Evolutionary conservation across 1,139 yeast species (phyloP).

Genomic region (Pichia sp.): DNA sequence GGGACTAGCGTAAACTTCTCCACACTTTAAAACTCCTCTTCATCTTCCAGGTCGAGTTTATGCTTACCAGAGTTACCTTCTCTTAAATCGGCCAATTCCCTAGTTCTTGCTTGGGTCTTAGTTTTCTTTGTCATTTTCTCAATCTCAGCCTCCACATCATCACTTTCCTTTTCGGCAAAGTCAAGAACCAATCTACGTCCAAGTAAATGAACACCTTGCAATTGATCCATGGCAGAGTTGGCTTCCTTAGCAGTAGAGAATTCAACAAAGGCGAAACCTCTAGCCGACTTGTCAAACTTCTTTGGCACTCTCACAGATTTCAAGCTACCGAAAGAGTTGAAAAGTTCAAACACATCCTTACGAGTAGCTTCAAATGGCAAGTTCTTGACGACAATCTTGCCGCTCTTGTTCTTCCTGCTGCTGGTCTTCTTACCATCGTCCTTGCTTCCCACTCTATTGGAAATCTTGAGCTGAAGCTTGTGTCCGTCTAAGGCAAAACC

Average conservation of each 20-base stretch:
- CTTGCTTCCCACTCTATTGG: slow-evolving; percentile 54
- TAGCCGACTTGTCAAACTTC: slow-evolving; percentile 88
- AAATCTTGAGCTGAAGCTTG: slow-evolving; percentile 77
- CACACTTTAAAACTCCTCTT: too few relatives aligned
- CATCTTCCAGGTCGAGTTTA: slow-evolving; percentile 38
- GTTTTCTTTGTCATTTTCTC: slow-evolving; percentile 85
- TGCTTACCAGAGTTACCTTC: slow-evolving; percentile 59
- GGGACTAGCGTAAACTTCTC: too few relatives aligned
- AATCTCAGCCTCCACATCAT: slow-evolving; percentile 83
- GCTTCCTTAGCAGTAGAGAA: slow-evolving; percentile 87
- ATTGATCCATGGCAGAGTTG: slow-evolving; percentile 88
- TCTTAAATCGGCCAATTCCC: slow-evolving; percentile 67
- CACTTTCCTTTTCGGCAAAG: slow-evolving; percentile 78
- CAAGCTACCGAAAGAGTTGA: slow-evolving; percentile 90
- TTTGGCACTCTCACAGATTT: slow-evolving; percentile 94
- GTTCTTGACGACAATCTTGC: slow-evolving; percentile 88
- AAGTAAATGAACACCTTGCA: slow-evolving; percentile 91
- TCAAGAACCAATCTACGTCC: slow-evolving; percentile 97
- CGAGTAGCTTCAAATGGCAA: slow-evolving; percentile 95
- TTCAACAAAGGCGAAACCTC: slow-evolving; percentile 98
- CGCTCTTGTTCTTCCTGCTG: slow-evolving; percentile 40
- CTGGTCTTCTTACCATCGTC: slow-evolving; percentile 22
- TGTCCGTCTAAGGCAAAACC: slow-evolving; percentile 85
- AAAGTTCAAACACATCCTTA: slow-evolving; percentile 82
- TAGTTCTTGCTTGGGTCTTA: slow-evolving; percentile 69